Conservation (phyloP, 2,329 filamentous ascomycete species). For the Aureobasidium mangrovei region DNA sequence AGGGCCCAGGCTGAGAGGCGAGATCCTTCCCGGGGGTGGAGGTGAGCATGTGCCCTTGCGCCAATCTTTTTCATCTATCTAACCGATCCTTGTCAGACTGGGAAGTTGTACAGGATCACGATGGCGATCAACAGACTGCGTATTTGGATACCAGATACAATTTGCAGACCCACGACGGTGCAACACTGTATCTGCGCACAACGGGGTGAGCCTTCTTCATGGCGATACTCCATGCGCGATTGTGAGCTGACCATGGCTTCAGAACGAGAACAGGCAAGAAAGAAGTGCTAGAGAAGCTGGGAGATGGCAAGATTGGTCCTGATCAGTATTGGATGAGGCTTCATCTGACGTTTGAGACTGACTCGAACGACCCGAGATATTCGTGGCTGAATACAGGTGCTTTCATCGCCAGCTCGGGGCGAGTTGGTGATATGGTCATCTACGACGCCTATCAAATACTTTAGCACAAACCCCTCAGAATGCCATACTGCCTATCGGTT, state of each 20-base stretch:
- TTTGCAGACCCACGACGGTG: conserved; percentile 22
- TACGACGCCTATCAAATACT: conserved; percentile 23
- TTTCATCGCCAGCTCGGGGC: conserved; percentile 19
- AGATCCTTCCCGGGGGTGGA: conserved; percentile 20
- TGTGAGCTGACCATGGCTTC: background rate
- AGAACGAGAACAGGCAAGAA: conserved; percentile 21
- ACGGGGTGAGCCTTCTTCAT: conserved; percentile 16
- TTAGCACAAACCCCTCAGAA: background rate
- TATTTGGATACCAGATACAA: conserved; percentile 25
- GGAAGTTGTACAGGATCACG: conserved; percentile 20
- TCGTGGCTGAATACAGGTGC: conserved; percentile 23
- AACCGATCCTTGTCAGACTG: conserved; percentile 16
- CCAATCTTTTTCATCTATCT: background rate
- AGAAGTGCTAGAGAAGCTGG: conserved; percentile 20
- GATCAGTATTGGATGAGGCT: conserved; percentile 25
- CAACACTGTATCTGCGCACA: conserved; percentile 22
- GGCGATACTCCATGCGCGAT: background rate
- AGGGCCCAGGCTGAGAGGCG: conserved; percentile 18
- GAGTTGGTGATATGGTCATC: conserved; percentile 19
- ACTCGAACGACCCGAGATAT: conserved; percentile 20
- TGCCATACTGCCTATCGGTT: background rate
- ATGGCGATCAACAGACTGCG: conserved; percentile 22
- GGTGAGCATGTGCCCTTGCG: conserved; percentile 14
- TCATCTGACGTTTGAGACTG: conserved; percentile 24
- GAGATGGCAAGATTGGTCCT: conserved; percentile 19